A percentile compares a stretch with the other conserved stretches of the same genome.
phyloP scores from a whole-genome alignment of 2,329 filamentous ascomycete species.

The Sarocladium oryzae region DNA sequence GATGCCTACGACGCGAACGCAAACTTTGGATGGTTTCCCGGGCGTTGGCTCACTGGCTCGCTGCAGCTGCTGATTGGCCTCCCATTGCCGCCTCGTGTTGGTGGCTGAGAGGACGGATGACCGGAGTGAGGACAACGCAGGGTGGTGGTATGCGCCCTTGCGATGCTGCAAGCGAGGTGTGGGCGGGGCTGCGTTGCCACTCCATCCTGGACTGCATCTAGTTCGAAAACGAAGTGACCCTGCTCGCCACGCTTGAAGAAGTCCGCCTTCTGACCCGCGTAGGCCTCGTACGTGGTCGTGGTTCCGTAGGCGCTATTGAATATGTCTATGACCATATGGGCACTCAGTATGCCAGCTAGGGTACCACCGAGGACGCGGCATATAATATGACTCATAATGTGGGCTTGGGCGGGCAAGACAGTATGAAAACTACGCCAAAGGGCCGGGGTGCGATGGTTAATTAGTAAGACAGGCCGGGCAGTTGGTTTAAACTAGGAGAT shows the following conservation, averaged over 20 bases:
- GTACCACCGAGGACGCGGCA: not conserved
- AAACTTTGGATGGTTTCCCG: not conserved
- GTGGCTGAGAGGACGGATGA: not conserved
- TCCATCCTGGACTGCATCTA: not conserved
- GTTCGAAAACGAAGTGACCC: not conserved
- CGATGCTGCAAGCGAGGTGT: not conserved
- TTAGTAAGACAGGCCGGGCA: not conserved
- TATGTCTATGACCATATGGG: not conserved
- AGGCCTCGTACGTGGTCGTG: not conserved
- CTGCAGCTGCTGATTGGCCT: not conserved
- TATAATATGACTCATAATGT: not conserved
- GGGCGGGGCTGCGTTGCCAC: not conserved
- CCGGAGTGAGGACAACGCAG: too few relatives aligned
- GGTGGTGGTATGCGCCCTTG: not conserved
- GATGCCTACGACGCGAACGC: too few relatives aligned
- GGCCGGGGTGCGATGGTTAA: too few relatives aligned
- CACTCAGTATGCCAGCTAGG: not conserved
- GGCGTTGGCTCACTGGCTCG: not conserved
- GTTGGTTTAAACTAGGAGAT: not conserved
- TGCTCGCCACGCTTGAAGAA: not conserved
- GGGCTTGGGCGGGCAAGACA: too few relatives aligned
- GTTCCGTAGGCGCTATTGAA: not conserved
- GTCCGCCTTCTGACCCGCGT: not conserved
- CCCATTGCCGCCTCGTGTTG: not conserved
- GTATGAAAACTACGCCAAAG: too few relatives aligned